phyloP scores from a whole-genome alignment of 176 grass and related monocot species.

The Phoenix dactylifera region DNA sequence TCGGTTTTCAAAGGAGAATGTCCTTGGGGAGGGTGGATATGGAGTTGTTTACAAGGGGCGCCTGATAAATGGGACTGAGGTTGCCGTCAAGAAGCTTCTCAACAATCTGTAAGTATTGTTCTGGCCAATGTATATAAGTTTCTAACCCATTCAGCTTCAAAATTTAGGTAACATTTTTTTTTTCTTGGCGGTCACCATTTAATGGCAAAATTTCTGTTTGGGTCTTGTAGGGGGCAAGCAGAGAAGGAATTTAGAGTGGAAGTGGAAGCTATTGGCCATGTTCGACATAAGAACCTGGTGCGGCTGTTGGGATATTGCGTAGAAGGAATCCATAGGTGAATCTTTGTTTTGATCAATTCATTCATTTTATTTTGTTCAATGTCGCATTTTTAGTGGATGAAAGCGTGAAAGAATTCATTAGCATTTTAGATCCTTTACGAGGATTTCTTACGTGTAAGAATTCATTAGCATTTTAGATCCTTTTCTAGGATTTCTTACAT shows the following conservation, averaged over 20 bases:
- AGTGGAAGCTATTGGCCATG: slow-evolving; percentile 98
- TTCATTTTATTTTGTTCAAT: no score
- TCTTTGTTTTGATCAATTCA: not conserved
- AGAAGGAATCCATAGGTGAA: slow-evolving; percentile 92
- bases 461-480: no score
- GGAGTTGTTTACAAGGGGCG: slow-evolving; percentile 75
- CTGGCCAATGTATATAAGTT: no score
- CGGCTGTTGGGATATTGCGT: slow-evolving; percentile 92
- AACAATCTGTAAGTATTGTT: slow-evolving; percentile 70
- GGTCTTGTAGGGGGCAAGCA: slow-evolving; percentile 74
- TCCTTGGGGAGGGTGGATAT: slow-evolving; percentile 94
- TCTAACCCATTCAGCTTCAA: no score
- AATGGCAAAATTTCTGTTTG: not conserved
- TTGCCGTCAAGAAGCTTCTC: slow-evolving; percentile 90
- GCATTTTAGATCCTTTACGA: no score
- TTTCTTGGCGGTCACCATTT: no score
- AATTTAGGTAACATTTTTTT: no score
- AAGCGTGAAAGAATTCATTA: no score
- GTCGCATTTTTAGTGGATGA: no score
- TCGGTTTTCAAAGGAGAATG: slow-evolving; percentile 91
- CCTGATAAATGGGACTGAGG: slow-evolving; percentile 84
- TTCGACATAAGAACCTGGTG: slow-evolving; percentile 92
- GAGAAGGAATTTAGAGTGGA: slow-evolving; percentile 99
- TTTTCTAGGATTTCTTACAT: no score
- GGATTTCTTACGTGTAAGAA: no score